Conservation (phyloP, 805 yeast species). For the Starmerella lactis-condensi region DNA sequence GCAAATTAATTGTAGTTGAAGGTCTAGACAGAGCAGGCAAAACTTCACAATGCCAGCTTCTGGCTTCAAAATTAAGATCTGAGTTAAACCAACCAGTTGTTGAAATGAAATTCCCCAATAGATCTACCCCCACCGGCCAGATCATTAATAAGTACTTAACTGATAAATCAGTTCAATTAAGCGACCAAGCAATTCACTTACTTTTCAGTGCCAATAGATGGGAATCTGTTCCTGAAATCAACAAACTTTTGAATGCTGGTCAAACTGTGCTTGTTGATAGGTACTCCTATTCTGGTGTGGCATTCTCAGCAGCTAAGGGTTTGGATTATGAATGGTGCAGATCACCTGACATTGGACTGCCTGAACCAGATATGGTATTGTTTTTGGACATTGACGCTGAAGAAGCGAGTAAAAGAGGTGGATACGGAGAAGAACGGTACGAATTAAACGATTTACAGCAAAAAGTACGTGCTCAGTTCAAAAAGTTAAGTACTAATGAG, state of each 20-base stretch:
- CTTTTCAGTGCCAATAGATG: conserved; percentile 87
- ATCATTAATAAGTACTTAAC: conserved; percentile 58
- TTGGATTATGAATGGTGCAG: conserved; percentile 59
- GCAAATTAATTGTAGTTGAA: conserved; percentile 63
- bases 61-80: conserved; percentile 22
- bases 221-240: conserved; percentile 47
- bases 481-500: conserved; percentile 18
- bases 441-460: conserved; percentile 58
- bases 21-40: conserved; percentile 94
- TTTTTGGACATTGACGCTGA: conserved; percentile 46
- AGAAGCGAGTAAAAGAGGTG: conserved; percentile 36
- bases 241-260: conserved; percentile 32
- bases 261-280: conserved; percentile 55
- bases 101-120: conserved; percentile 68
- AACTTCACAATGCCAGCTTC: conserved; percentile 50
- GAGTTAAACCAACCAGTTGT: conserved; percentile 25
- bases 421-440: conserved; percentile 89
- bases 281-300: conserved; percentile 82
- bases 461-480: conserved; percentile 46
- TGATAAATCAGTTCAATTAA: conserved; percentile 27
- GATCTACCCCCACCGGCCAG: conserved; percentile 65
- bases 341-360: conserved; percentile 65
- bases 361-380: conserved; percentile 67
- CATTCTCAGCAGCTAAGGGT: conserved; percentile 77
- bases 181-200: conserved; percentile 71